Base-by-base conservation (phyloP, 345 rosid species). In the Acer yangbiense region DNA sequence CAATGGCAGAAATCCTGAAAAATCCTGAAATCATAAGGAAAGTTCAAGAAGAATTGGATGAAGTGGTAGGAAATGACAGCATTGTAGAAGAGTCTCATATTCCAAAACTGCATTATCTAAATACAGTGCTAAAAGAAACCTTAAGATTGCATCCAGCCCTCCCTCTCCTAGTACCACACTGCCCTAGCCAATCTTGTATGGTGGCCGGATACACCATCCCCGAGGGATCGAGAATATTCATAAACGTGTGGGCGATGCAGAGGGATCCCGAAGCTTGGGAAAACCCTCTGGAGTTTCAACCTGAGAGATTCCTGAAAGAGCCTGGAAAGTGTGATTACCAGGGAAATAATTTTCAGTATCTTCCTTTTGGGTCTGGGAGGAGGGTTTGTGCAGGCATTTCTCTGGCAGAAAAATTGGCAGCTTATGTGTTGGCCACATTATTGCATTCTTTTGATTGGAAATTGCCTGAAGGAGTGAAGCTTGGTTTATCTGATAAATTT, bases 301-400 rank as follows among this genome's bases (percentile, higher is more conserved):
- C 79, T 0, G 50, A 46, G 50, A 46, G 50, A 46, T 10, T 46
- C 50, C 12, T 46, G 58, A 16, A 57, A 70, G 69, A 77, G 18
- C 1, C 12, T 1, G 68, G 43, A 50, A 76, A 46, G 23, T 50
- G 68, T 25, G 76, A 68, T n/a, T 72, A 71, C 32, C 12, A 0
- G 0, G 71, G 78, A 23, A 57, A 78, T 8, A 62, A 63, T 68
- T 75, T 75, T 27, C 52, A 60, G 2, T 79, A 9, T 75, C 65
- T 82, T 27, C 85, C 81, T 0, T 79, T 78, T 55, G 80, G 82
- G 21, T 76, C 83, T 0, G 71, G 81, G 10, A 73, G 83, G 65
- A 83, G 83, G 61, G 74, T 77, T 2, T 80, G 76, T 17, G 48
- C 70, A 4, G 79, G 86, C 14, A 48, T 80, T 50, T 44, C 62